Evolutionary conservation across 2,329 filamentous ascomycete species (phyloP).

Genomic region (Teratosphaeria nubilosa): DNA sequence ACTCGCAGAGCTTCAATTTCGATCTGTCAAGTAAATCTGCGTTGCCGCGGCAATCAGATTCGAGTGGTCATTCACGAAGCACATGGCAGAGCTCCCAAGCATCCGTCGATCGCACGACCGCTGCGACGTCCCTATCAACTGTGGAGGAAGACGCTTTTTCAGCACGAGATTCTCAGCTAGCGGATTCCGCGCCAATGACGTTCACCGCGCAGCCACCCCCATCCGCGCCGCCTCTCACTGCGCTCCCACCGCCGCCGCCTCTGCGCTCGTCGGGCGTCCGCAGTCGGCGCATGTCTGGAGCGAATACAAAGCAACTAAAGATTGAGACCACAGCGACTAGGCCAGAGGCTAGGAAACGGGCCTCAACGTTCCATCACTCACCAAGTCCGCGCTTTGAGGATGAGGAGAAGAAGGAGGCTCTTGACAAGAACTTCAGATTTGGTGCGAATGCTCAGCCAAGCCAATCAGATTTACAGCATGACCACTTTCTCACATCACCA

Average conservation of each 20-base stretch:
- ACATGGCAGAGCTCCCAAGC: constrained; percentile 66
- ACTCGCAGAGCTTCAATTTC: constrained; percentile 68
- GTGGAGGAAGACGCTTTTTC: constrained; percentile 53
- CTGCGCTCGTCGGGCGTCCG: constrained; percentile 28
- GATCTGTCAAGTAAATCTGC: constrained; percentile 57
- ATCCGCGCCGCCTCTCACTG: constrained; percentile 8
- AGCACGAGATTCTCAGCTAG: not conserved
- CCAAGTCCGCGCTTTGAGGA: constrained; percentile 16
- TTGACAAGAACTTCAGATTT: constrained; percentile 12
- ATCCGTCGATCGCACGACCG: constrained; percentile 50
- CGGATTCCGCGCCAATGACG: not conserved
- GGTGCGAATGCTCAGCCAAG: constrained; percentile 12
- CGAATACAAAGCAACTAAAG: constrained; percentile 68
- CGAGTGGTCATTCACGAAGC: constrained; percentile 64
- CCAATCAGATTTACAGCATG: constrained; percentile 17
- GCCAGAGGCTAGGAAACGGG: constrained; percentile 20
- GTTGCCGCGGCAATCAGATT: constrained; percentile 69
- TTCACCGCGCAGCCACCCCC: constrained; percentile 4
- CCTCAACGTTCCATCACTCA: constrained; percentile 23
- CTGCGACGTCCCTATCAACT: constrained; percentile 59
- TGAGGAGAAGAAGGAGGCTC: constrained; percentile 11
- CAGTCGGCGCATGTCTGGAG: constrained; percentile 67
- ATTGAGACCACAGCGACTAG: constrained; percentile 59
- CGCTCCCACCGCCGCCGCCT: constrained; percentile 25
- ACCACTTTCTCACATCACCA: constrained; percentile 21